A percentile compares a stretch with the other conserved stretches of the same genome.
Evolutionary conservation across 192 early-diverging fungal genomes (phyloP).

Genomic region (Pilobolus umbonatus): DNA sequence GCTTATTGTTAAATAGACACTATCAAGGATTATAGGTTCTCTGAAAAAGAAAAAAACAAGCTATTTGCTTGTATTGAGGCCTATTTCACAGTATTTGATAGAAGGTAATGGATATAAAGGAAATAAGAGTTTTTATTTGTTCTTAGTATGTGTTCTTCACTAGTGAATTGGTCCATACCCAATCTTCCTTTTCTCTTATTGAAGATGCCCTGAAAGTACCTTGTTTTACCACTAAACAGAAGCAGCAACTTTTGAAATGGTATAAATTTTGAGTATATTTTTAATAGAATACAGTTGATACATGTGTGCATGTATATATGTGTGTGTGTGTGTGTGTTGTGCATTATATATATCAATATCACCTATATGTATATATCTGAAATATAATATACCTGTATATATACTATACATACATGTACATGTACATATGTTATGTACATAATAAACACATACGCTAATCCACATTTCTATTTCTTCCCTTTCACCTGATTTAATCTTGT

Average conservation of each 20-base stretch:
- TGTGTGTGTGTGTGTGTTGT: not conserved
- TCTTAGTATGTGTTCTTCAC: not conserved
- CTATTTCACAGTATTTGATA: slow-evolving; percentile 22
- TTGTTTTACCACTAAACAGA: slow-evolving; percentile 39
- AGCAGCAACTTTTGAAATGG: slow-evolving; percentile 30
- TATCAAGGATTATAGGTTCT: slow-evolving; percentile 27
- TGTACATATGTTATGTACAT: too few species aligned
- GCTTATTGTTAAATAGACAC: slow-evolving; percentile 7
- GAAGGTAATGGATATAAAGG: slow-evolving; percentile 8
- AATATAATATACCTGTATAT: too few species aligned
- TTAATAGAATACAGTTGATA: too few species aligned
- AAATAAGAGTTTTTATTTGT: not conserved
- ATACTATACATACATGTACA: too few species aligned
- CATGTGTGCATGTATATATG: too few species aligned
- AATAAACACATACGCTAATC: too few species aligned
- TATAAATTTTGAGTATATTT: too few species aligned
- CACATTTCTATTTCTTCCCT: too few species aligned
- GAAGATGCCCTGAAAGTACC: slow-evolving; percentile 38
- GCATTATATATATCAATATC: not conserved
- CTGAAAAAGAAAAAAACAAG: slow-evolving; percentile 29
- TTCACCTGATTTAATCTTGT: too few species aligned
- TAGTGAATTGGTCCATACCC: not conserved
- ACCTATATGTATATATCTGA: too few species aligned
- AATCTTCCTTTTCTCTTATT: slow-evolving; percentile 30
- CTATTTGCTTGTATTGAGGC: slow-evolving; percentile 27